Base-by-base conservation (phyloP, 768 basidiomycete species). In the Collybiopsis confluens region DNA sequence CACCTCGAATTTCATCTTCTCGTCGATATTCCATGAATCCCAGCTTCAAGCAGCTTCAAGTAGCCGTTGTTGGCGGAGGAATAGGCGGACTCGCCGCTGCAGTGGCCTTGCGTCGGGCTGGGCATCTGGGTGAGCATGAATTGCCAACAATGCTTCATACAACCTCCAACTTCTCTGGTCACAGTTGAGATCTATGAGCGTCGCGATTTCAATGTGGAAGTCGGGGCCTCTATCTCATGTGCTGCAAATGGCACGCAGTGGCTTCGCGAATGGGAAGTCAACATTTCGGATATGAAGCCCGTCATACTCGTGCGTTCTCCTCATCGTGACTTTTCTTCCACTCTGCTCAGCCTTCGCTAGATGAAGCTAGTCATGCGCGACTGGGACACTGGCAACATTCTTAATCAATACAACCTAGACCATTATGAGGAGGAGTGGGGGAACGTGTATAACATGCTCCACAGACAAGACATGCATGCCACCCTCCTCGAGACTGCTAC, bases 281-380 rank as follows among this genome's bases (percentile, higher is more conserved):
- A 68, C 38, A 63, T 69, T 52, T 53, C 63, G 2, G 57, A 58
- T 8, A 66, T 66, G 65, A 65, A 63, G 35, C 68, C 68, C 21
- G 62, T 69, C 21, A 48, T 63, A 21, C 55, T 68, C 18, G 52
- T 54, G 8, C 2, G 52, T 36, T 5, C 18, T 16, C 6, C 26
- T 35, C n/a, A 20, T 10, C 20, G 9, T 18, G 8, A 4, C 26
- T n/a, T 38, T 35, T 8, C 18, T 24, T 3, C 24, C 13, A 13
- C 20, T 35, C 24, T 30, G 35, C 4, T 20, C 1, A 16, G 11
- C 5, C 38, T 15, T 10, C 28, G 35, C 35, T n/a, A 54, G 61
- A 61, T 62, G 65, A 65, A 69, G 48, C 61, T 69, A 20, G 61
- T 63, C 30, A 69, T 69, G 68, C 62, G 68, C 13, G 68, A 69